A percentile compares a stretch with the other conserved stretches of the same genome.
Evolutionary conservation across 2,329 filamentous ascomycete genomes (phyloP).

Genomic region (Pseudogymnoascus pannorum): DNA sequence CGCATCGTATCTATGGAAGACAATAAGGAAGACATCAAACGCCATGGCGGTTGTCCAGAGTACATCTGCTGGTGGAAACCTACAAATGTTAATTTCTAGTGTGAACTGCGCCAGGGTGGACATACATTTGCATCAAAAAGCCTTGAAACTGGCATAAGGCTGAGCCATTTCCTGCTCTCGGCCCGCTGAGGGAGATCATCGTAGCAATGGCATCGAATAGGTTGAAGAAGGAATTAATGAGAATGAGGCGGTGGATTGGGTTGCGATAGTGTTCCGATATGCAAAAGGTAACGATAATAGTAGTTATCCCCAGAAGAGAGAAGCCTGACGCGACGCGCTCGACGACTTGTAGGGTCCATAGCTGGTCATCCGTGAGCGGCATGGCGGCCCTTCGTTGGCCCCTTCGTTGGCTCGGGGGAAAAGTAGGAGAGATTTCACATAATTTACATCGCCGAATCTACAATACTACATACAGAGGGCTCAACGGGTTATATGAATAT

Average conservation of each 20-base stretch:
- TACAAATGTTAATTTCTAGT: slow-evolving; percentile 27
- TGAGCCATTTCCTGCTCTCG: slow-evolving; percentile 24
- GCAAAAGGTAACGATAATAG: slow-evolving; percentile 65
- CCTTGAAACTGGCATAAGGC: slow-evolving; percentile 60
- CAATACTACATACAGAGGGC: neutral
- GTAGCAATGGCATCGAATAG: slow-evolving; percentile 44
- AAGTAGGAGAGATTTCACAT: slow-evolving; percentile 3
- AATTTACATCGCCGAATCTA: neutral
- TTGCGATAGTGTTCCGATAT: slow-evolving; percentile 63
- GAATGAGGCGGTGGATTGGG: slow-evolving; percentile 73
- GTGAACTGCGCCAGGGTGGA: slow-evolving; percentile 4
- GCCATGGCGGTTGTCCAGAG: slow-evolving; percentile 74
- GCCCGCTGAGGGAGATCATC: slow-evolving; percentile 33
- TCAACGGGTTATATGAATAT: neutral
- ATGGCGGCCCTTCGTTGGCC: slow-evolving; percentile 5
- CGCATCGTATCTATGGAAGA: slow-evolving; percentile 65
- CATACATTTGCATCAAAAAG: slow-evolving; percentile 75
- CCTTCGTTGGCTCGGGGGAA: neutral
- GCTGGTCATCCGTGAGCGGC: slow-evolving; percentile 28
- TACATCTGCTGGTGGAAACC: slow-evolving; percentile 68
- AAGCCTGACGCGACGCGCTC: slow-evolving; percentile 62
- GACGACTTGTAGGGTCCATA: slow-evolving; percentile 49
- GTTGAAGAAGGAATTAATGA: slow-evolving; percentile 78
- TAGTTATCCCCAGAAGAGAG: slow-evolving; percentile 60
- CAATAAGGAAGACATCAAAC: slow-evolving; percentile 73